Evolutionary conservation across 192 early-diverging fungal species (phyloP), one percentile per base, ranked within the genome.

Genomic region (Piromyces finnis): DNA sequence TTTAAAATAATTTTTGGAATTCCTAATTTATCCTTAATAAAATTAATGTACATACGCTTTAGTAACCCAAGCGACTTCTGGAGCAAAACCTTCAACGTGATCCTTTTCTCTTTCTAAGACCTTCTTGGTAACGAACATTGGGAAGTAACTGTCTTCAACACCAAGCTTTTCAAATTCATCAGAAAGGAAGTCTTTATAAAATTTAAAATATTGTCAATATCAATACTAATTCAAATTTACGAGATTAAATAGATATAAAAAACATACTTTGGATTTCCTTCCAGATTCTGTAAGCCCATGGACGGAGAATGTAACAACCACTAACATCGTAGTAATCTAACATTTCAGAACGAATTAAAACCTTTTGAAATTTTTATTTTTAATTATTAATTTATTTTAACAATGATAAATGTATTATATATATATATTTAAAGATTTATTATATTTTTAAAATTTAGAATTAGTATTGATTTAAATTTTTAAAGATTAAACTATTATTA

Each of bases 11-110:
- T n/a, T n/a, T n/a, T n/a, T n/a, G n/a, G n/a, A n/a, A n/a, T n/a
- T n/a, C n/a, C n/a, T n/a, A n/a, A n/a, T n/a, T n/a, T n/a, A n/a
- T n/a, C n/a, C n/a, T n/a, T n/a, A n/a, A n/a, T n/a, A n/a, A n/a
- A n/a, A n/a, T n/a, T n/a, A n/a, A n/a, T 79, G 9, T 15, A 83
- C 85, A 32, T 81, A 83, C 83, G 98, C 98, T 83, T 90, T 94
- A 29, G 98, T 99, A 30, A 99, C 98, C 98, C 98, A 99, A 18
- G 98, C 98, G n/a, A 99, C 98, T 85, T 99, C 98, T 30, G 98
- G 96, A 77, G 97, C 95, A 86, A 99, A 99, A 29, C 98, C 98
- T 83, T 99, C 98, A 79, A 99, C 92, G 87, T 99, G 98, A 81
- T 98, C 96, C 92, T 99, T 99, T 85, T 99, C 98, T 81, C 90